Conservation (phyloP, 2,329 filamentous ascomycete species). For the Hypoxylon sp. region DNA sequence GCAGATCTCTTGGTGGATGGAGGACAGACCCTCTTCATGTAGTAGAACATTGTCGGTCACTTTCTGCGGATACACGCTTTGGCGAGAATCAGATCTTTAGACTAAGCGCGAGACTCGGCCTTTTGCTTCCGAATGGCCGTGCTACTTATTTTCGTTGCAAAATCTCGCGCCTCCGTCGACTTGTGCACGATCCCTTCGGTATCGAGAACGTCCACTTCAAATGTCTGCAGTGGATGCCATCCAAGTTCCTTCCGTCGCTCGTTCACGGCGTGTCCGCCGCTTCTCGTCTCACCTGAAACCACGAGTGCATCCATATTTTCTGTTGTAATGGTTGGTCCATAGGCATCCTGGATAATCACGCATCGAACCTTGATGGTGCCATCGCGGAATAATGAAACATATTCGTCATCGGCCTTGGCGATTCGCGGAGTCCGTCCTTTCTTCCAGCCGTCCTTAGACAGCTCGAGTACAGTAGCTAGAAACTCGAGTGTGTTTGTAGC, state of each 20-base stretch:
- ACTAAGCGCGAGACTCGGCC: slow-evolving; percentile 45
- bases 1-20: slow-evolving; percentile 77
- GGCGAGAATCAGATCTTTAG: slow-evolving; percentile 6
- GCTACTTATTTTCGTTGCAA: slow-evolving; percentile 90
- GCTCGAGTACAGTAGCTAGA: slow-evolving; percentile 72
- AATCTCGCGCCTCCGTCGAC: slow-evolving; percentile 68
- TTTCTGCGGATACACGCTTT: slow-evolving; percentile 6
- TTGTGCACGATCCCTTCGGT: slow-evolving; percentile 68
- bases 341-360: slow-evolving; percentile 88
- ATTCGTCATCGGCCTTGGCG: slow-evolving; percentile 59
- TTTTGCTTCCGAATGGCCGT: slow-evolving; percentile 79
- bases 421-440: slow-evolving; percentile 58
- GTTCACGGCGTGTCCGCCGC: slow-evolving; percentile 89
- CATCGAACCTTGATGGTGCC: slow-evolving; percentile 78
- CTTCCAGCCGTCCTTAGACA: slow-evolving; percentile 61
- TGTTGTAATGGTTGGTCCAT: slow-evolving; percentile 90
- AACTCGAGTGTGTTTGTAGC: slow-evolving; percentile 80
- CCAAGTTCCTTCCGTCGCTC: slow-evolving; percentile 81
- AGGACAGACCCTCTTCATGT: slow-evolving; percentile 58
- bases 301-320: slow-evolving; percentile 84
- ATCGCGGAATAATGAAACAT: slow-evolving; percentile 71
- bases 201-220: slow-evolving; percentile 91
- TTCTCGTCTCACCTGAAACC: slow-evolving; percentile 88
- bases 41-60: slow-evolving; percentile 17
- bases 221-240: slow-evolving; percentile 82